Conservation (phyloP, 176 grass and related monocot species). For the Carex littledalei region DNA sequence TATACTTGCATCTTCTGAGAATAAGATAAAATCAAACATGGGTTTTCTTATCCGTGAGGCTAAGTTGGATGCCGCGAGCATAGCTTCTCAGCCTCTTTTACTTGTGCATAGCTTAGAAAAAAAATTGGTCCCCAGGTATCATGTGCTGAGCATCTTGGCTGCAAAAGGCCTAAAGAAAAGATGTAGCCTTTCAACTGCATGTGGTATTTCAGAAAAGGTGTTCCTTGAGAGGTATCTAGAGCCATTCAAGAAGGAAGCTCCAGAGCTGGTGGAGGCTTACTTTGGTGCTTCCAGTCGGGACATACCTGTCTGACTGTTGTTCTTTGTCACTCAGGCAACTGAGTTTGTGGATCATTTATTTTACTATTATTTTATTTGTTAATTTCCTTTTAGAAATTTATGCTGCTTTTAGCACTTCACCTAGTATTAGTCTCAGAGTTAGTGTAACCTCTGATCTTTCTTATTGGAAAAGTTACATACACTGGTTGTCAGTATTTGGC, state of each 20-base stretch:
- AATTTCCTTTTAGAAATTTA: too few relatives aligned
- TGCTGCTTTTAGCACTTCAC: too few relatives aligned
- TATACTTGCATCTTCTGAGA: not conserved
- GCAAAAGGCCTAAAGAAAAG: not conserved
- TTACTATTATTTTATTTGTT: too few relatives aligned
- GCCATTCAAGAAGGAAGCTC: not conserved
- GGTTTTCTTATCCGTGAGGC: not conserved
- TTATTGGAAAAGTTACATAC: too few relatives aligned
- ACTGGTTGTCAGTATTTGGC: too few relatives aligned
- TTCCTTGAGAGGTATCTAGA: not conserved
- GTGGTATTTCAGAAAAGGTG: not conserved
- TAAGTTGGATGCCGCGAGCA: not conserved
- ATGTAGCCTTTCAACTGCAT: not conserved
- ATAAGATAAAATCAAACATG: not conserved
- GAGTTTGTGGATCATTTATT: too few relatives aligned
- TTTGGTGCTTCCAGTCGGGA: not conserved
- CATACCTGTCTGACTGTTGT: not conserved
- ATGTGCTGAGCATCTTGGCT: not conserved
- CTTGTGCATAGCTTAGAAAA: not conserved
- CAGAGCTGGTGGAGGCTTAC: not conserved
- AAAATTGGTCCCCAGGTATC: conserved; percentile 16
- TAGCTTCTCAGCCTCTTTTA: not conserved
- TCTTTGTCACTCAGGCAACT: too few relatives aligned
- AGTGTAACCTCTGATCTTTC: too few relatives aligned
- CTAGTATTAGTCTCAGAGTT: too few relatives aligned